These are phyloP conservation scores for Thalia dealbata DNA, from an alignment of 176 grass and related monocot species.

Conservation along the genomic window DNA sequence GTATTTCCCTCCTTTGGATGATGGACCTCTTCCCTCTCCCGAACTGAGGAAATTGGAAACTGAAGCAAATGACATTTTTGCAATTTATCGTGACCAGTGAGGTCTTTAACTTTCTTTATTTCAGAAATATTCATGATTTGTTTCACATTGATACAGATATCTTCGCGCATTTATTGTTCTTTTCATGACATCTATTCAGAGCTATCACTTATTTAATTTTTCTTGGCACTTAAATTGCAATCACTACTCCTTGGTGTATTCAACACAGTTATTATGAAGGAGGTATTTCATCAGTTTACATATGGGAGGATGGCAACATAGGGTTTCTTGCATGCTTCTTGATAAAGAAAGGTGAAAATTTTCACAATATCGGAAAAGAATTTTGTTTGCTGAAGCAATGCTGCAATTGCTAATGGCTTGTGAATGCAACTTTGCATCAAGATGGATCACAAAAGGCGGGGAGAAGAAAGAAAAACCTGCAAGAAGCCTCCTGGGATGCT, in stretches of 20 bases:
- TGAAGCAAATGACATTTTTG: constrained; percentile 81
- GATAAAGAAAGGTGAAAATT: constrained; percentile 73
- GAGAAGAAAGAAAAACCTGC: constrained; percentile 62
- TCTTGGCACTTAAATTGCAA: too few relatives aligned
- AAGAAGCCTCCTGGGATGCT: constrained; percentile 86
- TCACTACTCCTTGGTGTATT: too few relatives aligned
- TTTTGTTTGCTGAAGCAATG: background rate
- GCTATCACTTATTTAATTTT: too few relatives aligned
- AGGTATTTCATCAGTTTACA: constrained; percentile 84
- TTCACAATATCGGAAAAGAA: background rate
- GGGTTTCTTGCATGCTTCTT: constrained; percentile 86
- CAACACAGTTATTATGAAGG: constrained; percentile 85
- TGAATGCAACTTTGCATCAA: constrained; percentile 23
- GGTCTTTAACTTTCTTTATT: constrained; percentile 21
- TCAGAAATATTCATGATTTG: constrained; percentile 6
- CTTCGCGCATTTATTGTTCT: too few relatives aligned
- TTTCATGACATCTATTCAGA: too few relatives aligned
- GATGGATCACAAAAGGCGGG: constrained; percentile 50
- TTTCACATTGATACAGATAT: background rate
- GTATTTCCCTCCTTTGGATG: constrained; percentile 76
- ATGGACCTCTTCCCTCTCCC: constrained; percentile 63
- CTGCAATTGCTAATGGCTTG: background rate
- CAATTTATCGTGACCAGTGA: constrained; percentile 91
- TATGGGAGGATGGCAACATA: constrained; percentile 76
- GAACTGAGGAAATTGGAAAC: constrained; percentile 68